A percentile compares a stretch with the other conserved stretches of the same genome.
phyloP scores from a whole-genome alignment of 345 rosid species.

The Hibiscus tridactylites region DNA sequence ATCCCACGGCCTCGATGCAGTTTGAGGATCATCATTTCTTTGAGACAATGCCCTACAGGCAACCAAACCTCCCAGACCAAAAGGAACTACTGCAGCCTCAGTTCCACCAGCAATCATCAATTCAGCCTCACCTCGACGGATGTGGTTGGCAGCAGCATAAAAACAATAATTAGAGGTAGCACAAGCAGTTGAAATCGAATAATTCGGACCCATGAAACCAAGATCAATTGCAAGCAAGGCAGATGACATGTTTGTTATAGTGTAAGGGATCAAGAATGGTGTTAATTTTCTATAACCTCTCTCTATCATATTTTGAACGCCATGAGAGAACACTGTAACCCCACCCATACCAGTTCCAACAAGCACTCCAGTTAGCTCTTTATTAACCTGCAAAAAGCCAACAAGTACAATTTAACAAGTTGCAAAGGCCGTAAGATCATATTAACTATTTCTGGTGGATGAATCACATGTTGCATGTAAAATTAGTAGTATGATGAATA shows the following conservation, averaged over 20 bases:
- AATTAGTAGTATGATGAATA: background rate
- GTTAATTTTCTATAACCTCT: constrained; percentile 79
- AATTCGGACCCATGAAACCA: constrained; percentile 99
- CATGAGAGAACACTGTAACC: constrained; percentile 76
- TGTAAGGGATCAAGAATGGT: constrained; percentile 89
- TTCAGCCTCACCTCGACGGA: constrained; percentile 98
- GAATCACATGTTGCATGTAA: background rate
- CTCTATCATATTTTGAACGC: constrained; percentile 75
- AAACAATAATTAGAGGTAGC: constrained; percentile 97
- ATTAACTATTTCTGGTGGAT: background rate
- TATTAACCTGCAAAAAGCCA: constrained; percentile 62
- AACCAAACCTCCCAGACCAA: constrained; percentile 94
- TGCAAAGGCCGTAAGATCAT: no score
- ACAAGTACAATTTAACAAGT: constrained; percentile 1
- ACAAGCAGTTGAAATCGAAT: constrained; percentile 96
- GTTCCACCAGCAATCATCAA: constrained; percentile 99
- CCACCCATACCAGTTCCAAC: constrained; percentile 99
- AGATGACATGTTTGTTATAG: constrained; percentile 93
- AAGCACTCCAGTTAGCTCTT: constrained; percentile 78
- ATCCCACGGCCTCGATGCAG: constrained; percentile 99
- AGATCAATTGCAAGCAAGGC: constrained; percentile 89
- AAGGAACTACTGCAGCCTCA: constrained; percentile 95
- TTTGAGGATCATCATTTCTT: constrained; percentile 95
- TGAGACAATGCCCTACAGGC: constrained; percentile 97
- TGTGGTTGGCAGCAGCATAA: constrained; percentile 97